Evolutionary conservation across 2,329 filamentous ascomycete species (phyloP).

Genomic region (Thelonectria blattea): DNA sequence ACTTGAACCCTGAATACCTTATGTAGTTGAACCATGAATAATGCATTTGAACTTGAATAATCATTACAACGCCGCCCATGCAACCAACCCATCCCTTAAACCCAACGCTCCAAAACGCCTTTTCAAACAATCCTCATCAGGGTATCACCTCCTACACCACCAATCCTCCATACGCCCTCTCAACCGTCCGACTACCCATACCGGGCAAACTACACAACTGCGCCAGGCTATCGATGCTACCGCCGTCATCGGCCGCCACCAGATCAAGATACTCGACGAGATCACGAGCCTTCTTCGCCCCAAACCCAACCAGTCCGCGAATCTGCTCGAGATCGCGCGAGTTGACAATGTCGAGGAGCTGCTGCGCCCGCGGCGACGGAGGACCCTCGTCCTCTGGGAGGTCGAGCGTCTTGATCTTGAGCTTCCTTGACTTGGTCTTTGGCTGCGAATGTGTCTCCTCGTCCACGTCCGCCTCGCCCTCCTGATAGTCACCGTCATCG

Average conservation of each 20-base stretch:
- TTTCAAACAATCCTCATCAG: slow-evolving; percentile 19
- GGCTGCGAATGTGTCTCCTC: slow-evolving; percentile 42
- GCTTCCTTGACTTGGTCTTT: slow-evolving; percentile 41
- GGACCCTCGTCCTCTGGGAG: slow-evolving; percentile 51
- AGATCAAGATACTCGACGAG: slow-evolving; percentile 62
- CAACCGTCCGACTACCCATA: slow-evolving; percentile 62
- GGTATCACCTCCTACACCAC: slow-evolving; percentile 32
- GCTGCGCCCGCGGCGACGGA: slow-evolving; percentile 62
- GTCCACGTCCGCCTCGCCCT: slow-evolving; percentile 50
- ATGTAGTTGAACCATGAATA: too few relatives aligned
- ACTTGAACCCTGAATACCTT: too few relatives aligned
- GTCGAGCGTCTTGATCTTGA: slow-evolving; percentile 40
- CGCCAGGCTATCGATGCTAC: slow-evolving; percentile 53
- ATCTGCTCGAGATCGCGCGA: slow-evolving; percentile 72
- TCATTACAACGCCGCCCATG: slow-evolving; percentile 27
- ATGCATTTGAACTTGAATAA: too few relatives aligned
- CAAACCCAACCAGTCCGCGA: slow-evolving; percentile 71
- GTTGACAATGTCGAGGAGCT: slow-evolving; percentile 74
- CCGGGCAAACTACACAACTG: slow-evolving; percentile 62
- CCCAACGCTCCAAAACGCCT: slow-evolving; percentile 29
- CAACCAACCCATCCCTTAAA: slow-evolving; percentile 23
- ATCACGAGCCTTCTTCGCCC: slow-evolving; percentile 72
- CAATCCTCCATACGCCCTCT: slow-evolving; percentile 61
- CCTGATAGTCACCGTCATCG: slow-evolving; percentile 49
- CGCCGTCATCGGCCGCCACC: slow-evolving; percentile 48